Evolutionary conservation across 768 basidiomycete genomes (phyloP), one percentile per base, ranked within the genome.

Genomic region (Pleurotus sapidus): DNA sequence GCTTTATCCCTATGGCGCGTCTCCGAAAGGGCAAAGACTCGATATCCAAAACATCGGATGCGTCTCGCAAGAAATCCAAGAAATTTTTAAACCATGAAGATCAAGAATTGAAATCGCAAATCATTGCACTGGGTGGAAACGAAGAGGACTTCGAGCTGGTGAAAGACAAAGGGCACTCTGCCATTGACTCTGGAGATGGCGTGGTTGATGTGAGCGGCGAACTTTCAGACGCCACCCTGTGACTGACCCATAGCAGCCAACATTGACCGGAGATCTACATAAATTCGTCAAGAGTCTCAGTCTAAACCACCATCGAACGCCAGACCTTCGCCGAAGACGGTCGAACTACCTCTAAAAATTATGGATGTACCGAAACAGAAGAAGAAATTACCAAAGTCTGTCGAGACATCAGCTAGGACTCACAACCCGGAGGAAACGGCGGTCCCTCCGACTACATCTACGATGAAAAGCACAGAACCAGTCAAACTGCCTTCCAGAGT

Each of bases 91-190:
- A 60, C 37, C 60, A 62, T 14, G 45, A 45, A 11, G 63, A 65
- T 50, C 55, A 55, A 4, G 43, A 64, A 54, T 49, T 71, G 46
- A 72, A 69, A 57, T 63, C 69, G 7, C 71, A 74, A 53, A 65
- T 82, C 4, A 59, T 68, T 5, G 74, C 77, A 1, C 63, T 83
- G 2, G 83, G 81, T 20, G 82, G 80, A 18, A 77, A 74, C 39
- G 73, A 76, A 34, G 75, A 72, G 15, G 82, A 84, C 60, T 65
- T 73, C n/a, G 73, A 77, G 20, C 61, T 83, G 27, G 59, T 82
- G 49, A 76, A 77, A 58, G 73, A 69, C 55, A 63, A 72, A 8
- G 71, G 75, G 30, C 69, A 73, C 25, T 65, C 69, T 34, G 61
- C 68, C 8, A 63, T 62, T 49, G 48, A 11, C 11, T 62, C 68